Percentiles rank a stretch among this genome's conserved stretches.
Conservation (phyloP, 352 stramenopile species). For the Phytophthora foliorum region DNA sequence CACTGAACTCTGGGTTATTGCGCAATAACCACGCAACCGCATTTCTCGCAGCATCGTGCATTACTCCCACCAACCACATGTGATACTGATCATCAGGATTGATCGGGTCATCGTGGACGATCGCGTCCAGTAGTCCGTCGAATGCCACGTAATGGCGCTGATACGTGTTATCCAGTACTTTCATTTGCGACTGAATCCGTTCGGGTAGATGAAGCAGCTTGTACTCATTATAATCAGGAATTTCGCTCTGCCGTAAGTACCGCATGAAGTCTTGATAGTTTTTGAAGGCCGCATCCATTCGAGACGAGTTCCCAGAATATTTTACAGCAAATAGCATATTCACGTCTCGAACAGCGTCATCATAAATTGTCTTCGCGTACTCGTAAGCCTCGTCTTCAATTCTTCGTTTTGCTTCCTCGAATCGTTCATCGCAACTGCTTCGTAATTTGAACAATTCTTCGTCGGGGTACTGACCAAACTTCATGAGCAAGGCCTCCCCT, state of each 20-base stretch:
- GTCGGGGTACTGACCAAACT: conserved; percentile 15
- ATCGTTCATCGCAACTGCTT: not conserved
- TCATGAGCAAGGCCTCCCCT: conserved; percentile 12
- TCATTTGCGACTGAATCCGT: conserved; percentile 30
- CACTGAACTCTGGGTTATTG: conserved; percentile 1
- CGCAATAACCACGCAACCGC: not conserved
- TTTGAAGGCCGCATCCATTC: conserved; percentile 3
- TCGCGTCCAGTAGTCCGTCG: not conserved
- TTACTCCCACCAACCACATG: not conserved
- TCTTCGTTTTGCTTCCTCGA: not conserved
- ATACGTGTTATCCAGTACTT: not conserved
- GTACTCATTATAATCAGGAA: not conserved
- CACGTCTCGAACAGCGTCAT: not conserved
- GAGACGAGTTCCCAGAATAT: not conserved
- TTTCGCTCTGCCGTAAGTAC: not conserved
- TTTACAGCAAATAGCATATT: conserved; percentile 23
- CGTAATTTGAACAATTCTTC: conserved; percentile 12
- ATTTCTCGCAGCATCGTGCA: not conserved
- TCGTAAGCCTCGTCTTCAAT: not conserved
- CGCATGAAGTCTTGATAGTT: conserved; percentile 3
- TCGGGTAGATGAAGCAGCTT: conserved; percentile 23
- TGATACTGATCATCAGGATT: not conserved
- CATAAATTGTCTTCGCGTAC: not conserved
- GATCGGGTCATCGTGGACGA: conserved; percentile 1
- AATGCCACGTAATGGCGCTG: not conserved